phyloP scores from a whole-genome alignment of 1,139 yeast species.

The Sugiyamaella sp. region DNA sequence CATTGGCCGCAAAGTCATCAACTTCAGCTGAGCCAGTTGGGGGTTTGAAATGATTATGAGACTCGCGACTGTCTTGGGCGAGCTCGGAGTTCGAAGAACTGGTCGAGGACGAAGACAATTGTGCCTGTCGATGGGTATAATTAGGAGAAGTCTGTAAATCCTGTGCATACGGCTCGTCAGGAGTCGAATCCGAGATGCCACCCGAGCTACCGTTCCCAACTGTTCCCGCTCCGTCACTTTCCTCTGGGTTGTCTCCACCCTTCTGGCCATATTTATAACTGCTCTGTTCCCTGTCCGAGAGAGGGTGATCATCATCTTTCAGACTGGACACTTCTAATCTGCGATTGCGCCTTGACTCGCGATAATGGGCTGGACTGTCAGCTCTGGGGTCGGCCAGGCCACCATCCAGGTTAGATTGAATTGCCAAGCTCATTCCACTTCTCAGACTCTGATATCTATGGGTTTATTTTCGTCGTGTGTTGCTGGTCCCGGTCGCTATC shows the following conservation, averaged over 20 bases:
- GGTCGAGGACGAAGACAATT: constrained; percentile 8
- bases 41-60: no score
- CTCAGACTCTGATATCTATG: not conserved
- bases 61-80: not conserved
- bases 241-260: no score
- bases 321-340: not conserved
- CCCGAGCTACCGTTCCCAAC: no score
- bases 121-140: constrained; percentile 2
- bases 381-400: not conserved
- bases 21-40: no score
- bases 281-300: not conserved
- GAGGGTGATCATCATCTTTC: constrained; percentile 3
- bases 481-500: no score
- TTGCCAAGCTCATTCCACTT: not conserved
- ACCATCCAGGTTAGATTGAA: not conserved
- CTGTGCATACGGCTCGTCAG: not conserved
- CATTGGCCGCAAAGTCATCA: no score
- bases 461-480: no score
- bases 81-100: constrained; percentile 4
- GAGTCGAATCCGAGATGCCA: no score
- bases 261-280: no score
- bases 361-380: not conserved
- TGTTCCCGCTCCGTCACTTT: no score
- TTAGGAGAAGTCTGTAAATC: not conserved
- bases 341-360: not conserved